Conservation (phyloP, 305 asterid genomes). For the Nicotiana rustica region DNA sequence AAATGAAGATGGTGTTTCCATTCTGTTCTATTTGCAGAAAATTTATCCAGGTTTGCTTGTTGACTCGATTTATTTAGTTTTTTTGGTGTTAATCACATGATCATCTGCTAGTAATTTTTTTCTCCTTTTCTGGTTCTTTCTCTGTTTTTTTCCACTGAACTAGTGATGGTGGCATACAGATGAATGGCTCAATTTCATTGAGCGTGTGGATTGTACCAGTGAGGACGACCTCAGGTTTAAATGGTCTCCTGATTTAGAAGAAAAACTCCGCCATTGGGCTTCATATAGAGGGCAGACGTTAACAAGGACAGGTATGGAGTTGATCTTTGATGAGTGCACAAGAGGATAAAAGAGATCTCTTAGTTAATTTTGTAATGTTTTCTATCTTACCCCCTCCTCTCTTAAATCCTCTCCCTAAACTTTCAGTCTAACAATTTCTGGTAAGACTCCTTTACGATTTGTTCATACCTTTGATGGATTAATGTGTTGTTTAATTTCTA, state of each 20-base stretch:
- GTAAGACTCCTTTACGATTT: constrained; percentile 1
- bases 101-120: not conserved
- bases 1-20: constrained; percentile 99
- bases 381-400: not conserved
- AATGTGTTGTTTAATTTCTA: constrained; percentile 49
- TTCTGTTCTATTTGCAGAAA: constrained; percentile 94
- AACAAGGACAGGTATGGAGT: constrained; percentile 85
- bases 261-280: constrained; percentile 97
- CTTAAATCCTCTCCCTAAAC: constrained; percentile 24
- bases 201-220: constrained; percentile 66
- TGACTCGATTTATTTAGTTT: constrained; percentile 32
- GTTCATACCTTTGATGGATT: constrained; percentile 36
- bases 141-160: constrained; percentile 31
- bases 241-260: constrained; percentile 72
- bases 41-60: constrained; percentile 87
- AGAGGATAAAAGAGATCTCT: constrained; percentile 15
- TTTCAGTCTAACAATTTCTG: not conserved
- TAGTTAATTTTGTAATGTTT: not conserved
- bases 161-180: constrained; percentile 54
- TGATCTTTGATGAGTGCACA: not conserved
- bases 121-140: constrained; percentile 5
- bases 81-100: constrained; percentile 8
- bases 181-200: constrained; percentile 98
- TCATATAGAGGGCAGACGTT: constrained; percentile 97
- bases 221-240: constrained; percentile 86